Evolutionary conservation across 305 asterid species (phyloP), one percentile per base, ranked within the genome.

Genomic region (Fraxinus baroniana): DNA sequence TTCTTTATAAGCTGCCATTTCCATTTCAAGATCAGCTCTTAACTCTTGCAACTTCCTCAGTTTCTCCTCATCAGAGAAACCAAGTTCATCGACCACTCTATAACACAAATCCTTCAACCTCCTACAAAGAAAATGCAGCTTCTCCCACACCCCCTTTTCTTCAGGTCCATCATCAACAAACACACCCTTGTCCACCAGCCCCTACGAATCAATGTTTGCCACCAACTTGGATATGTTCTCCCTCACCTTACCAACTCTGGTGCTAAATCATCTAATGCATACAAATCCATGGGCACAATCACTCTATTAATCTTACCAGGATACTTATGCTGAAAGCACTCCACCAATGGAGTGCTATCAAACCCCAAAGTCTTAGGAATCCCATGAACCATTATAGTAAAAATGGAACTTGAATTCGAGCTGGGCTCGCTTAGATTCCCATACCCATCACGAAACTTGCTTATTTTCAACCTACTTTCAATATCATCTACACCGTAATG

Each of bases 1-100:
- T n/a, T 97, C 98, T 88, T 94, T 97, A 82, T 94, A 97, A 82
- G 97, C 94, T n/a, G 95, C 96, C 99, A 94, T 94, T 89, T 97
- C 98, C 98, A 94, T 97, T 89, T 97, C 98, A 83, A 93, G 86
- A 89, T 96, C 97, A 55, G 99, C 99, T 86, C 99, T 91, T 81
- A 73, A 81, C 88, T 94, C 99, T 86, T 96, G 98, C 90, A 96
- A 87, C 89, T 92, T 93, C 88, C 97, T 92, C 87, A 97, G 82
- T 80, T 86, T 94, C 83, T 94, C 97, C 88, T 94, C 99, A 52
- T 92, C 98, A 5, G 99, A 93, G 78, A 97, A 91, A 0, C 99
- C 99, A 81, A 94, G 33, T 35, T 91, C 93, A 68, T 92, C 92
- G 82, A 89, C 41, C 77, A 87, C 88, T 68, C 90, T 86, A 84